Evolutionary conservation across 2,329 filamentous ascomycete species (phyloP).

Genomic region (Aspergillus ochraceus): DNA sequence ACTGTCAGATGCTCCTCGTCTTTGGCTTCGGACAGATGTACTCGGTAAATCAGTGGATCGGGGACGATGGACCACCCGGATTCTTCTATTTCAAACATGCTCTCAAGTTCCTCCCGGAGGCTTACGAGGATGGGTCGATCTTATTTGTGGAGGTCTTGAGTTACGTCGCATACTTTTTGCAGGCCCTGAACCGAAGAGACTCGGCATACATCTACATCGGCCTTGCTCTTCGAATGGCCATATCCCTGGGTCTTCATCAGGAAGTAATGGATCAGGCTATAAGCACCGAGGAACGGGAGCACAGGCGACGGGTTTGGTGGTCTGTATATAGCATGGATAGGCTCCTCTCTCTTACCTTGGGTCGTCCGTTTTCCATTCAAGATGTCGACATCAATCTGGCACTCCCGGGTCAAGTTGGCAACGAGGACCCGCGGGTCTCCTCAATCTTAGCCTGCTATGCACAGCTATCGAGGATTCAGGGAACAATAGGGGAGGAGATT

Average conservation of each 20-base stretch:
- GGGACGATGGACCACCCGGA: conserved; percentile 54
- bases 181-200: conserved; percentile 57
- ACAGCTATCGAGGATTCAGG: conserved; percentile 53
- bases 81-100: conserved; percentile 57
- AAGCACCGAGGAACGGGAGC: conserved; percentile 47
- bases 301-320: conserved; percentile 57
- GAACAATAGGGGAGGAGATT: conserved; percentile 52
- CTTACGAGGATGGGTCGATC: conserved; percentile 56
- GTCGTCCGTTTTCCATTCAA: conserved; percentile 56
- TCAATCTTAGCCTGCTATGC: conserved; percentile 55
- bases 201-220: conserved; percentile 57
- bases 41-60: conserved; percentile 57
- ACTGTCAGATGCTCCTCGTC: conserved; percentile 54
- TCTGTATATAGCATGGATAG: conserved; percentile 57
- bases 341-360: conserved; percentile 55
- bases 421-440: conserved; percentile 41
- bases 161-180: conserved; percentile 58
- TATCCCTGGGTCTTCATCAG: conserved; percentile 57
- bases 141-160: conserved; percentile 57
- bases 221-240: conserved; percentile 57
- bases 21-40: conserved; percentile 59
- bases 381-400: conserved; percentile 55
- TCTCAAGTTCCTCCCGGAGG: conserved; percentile 53
- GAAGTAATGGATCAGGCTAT: conserved; percentile 46
- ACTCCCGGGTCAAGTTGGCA: conserved; percentile 29